Evolutionary conservation across 2,329 filamentous ascomycete genomes (phyloP), one percentile per base, ranked within the genome.

Genomic region (Cladophialophora yegresii): DNA sequence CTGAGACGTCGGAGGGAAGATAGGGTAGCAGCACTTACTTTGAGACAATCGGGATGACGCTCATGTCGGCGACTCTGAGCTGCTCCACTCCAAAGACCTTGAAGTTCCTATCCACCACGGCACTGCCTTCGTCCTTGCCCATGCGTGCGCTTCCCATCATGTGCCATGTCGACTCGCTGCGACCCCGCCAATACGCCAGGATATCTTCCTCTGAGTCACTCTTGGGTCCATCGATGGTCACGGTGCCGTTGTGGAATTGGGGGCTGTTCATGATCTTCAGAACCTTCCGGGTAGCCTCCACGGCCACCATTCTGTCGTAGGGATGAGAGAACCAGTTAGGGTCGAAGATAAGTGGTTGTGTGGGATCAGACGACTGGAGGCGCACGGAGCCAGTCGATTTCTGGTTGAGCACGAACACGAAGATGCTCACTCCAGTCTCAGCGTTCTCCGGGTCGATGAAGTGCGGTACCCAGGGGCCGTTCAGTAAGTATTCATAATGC

Each of bases 111-210:
- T 86, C 82, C 6, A 86, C 82, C 30, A 77, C 82, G 0, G 81
- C 79, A 36, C 79, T 76, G 0, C 63, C 61, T 7, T 82, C 79
- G 1, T 72, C 77, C 65, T 75, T 79, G 0, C 85, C 85, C 85
- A 88, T 88, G 71, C 81, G 82, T 6, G 78, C 79, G 0, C 85
- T 88, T 0, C 83, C 82, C 0, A 78, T 83, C 81, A 81, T 85
- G 72, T 83, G 84, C 82, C 80, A 86, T 62, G 76, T 83, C 2
- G 79, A 83, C 32, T 73, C 76, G 20, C 78, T 74, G 26, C 73
- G 80, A 30, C 79, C 72, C 58, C 73, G 75, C 79, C 79, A 85
- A 68, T 79, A 77, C 16, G 78, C 77, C 28, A 79, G 64, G 12
- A 88, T 75, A 63, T 87, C 84, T 57, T 84, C 83, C 30, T 87